Evolutionary conservation across 2,329 filamentous ascomycete genomes (phyloP), one percentile per base, ranked within the genome.

Genomic region (Ceratocystis diversiconidia): DNA sequence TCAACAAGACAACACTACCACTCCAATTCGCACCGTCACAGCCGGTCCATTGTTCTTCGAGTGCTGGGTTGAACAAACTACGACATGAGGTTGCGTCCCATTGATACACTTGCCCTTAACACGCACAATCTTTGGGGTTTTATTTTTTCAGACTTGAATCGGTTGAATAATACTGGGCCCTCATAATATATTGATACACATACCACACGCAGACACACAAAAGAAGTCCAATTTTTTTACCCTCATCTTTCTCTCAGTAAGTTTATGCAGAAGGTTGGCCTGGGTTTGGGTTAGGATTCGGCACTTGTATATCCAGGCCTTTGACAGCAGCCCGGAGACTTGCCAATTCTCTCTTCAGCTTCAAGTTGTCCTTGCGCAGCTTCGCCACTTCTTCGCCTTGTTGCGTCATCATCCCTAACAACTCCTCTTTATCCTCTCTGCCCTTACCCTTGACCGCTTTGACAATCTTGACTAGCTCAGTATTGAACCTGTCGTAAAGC

Each of bases 401-500:
- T 69, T 90, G 88, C 70, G 83, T 86, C 67, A 96, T 74, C 72
- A 85, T 84, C 44, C 77, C 77, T 72, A 91, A 81, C 67, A 96
- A 75, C 70, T 92, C 89, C 71, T 91, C 88, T 70, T 89, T 88
- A 10, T 89, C 90, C 52, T 90, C 87, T 61, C 88, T 87, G 3
- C 84, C 83, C 69, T 86, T 87, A 68, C 83, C 83, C 73, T 84
- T 85, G 61, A 94, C 80, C 50, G 87, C 89, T 73, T 85, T 87
- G 55, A 91, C 80, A 68, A 96, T 89, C 77, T 88, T 90, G 70
- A 84, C 87, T 61, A 97, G 77, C 76, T 96, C 92, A n/a, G 85
- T 83, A 71, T 96, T 96, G 78, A 96, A 96, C 68, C 86, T 87
- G 70, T 92, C 88, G 74, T 96, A 96, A 65, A 97, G 79, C 36